Percentiles rank a stretch among this genome's conserved stretches.
Conservation (phyloP, 1,284 basidiomycete species). For the Cutaneotrichosporon cavernicola region DNA sequence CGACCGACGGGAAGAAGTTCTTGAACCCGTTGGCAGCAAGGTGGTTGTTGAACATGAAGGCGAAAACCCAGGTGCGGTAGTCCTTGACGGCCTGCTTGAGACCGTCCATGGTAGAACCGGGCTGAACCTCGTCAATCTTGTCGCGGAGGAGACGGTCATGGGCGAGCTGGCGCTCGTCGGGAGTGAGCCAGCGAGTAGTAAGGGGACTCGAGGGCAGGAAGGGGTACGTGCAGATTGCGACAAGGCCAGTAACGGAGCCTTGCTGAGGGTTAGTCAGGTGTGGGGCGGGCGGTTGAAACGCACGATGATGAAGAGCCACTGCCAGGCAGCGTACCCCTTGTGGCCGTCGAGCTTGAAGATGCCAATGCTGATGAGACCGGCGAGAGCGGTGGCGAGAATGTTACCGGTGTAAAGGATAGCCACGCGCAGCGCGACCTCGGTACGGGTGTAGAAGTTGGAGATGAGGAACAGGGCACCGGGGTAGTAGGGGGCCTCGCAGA, state of each 20-base stretch:
- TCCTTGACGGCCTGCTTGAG: conserved; percentile 40
- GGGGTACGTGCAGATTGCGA: conserved; percentile 18
- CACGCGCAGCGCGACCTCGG: conserved; percentile 46
- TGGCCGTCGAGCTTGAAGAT: conserved; percentile 26
- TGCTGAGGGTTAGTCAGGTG: conserved; percentile 9
- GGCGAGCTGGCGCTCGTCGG: conserved; percentile 24
- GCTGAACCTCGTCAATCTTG: conserved; percentile 32
- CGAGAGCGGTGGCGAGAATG: conserved; percentile 29
- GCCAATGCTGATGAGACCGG: conserved; percentile 29
- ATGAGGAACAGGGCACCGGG: conserved; percentile 48
- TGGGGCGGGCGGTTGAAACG: background rate
- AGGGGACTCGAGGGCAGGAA: conserved; percentile 26
- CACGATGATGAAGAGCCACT: conserved; percentile 32
- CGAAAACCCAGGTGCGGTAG: conserved; percentile 37
- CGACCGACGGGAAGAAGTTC: conserved; percentile 40
- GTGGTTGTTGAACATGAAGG: conserved; percentile 34
- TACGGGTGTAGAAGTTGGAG: conserved; percentile 48
- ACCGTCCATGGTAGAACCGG: conserved; percentile 33
- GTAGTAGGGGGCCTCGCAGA: conserved; percentile 39
- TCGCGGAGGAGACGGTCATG: conserved; percentile 30
- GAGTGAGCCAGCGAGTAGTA: conserved; percentile 24
- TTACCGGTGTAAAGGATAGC: conserved; percentile 43
- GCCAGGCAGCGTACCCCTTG: conserved; percentile 29
- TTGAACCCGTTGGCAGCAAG: conserved; percentile 37
- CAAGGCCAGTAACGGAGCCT: conserved; percentile 23